Evolutionary conservation across 768 basidiomycete genomes (phyloP).

Genomic region (Cantharellus cinnabarinus): DNA sequence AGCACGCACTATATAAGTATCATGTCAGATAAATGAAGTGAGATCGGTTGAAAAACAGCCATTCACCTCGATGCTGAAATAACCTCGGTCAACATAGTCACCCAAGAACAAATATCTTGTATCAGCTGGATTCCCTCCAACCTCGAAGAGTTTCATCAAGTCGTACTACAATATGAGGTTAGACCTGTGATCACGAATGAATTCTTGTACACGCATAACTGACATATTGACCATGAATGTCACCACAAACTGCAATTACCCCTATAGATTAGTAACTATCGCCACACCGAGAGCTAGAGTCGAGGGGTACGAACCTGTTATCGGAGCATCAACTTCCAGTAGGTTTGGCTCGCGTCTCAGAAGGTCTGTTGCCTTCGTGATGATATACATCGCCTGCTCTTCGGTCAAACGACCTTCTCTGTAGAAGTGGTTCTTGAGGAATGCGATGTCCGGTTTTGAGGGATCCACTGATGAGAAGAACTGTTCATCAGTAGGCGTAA

Average conservation of each 20-base stretch:
- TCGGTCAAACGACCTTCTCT: slow-evolving; percentile 85
- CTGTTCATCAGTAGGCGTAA: slow-evolving; percentile 75
- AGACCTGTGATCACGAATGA: slow-evolving; percentile 5
- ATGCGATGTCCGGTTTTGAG: slow-evolving; percentile 84
- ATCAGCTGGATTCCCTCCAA: slow-evolving; percentile 84
- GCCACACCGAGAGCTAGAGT: not conserved
- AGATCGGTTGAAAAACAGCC: slow-evolving; percentile 1
- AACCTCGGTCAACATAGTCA: slow-evolving; percentile 85
- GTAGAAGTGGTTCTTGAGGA: slow-evolving; percentile 98
- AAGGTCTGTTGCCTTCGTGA: slow-evolving; percentile 70
- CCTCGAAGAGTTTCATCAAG: slow-evolving; percentile 88
- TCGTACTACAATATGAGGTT: slow-evolving; percentile 38
- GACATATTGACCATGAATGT: slow-evolving; percentile 99
- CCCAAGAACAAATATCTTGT: slow-evolving; percentile 84
- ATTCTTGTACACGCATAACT: slow-evolving; percentile 16
- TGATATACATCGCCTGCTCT: slow-evolving; percentile 86
- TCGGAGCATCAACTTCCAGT: slow-evolving; percentile 86
- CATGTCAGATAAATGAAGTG: not conserved
- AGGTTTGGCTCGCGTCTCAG: slow-evolving; percentile 75
- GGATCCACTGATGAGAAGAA: slow-evolving; percentile 77
- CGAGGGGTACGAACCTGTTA: slow-evolving; percentile 52
- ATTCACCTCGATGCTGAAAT: slow-evolving; percentile 77
- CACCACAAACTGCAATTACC: slow-evolving; percentile 64
- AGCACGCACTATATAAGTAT: slow-evolving; percentile 55
- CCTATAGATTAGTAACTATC: not conserved